phyloP scores from a whole-genome alignment of 1,284 basidiomycete species.

The Coniophora puteana region DNA sequence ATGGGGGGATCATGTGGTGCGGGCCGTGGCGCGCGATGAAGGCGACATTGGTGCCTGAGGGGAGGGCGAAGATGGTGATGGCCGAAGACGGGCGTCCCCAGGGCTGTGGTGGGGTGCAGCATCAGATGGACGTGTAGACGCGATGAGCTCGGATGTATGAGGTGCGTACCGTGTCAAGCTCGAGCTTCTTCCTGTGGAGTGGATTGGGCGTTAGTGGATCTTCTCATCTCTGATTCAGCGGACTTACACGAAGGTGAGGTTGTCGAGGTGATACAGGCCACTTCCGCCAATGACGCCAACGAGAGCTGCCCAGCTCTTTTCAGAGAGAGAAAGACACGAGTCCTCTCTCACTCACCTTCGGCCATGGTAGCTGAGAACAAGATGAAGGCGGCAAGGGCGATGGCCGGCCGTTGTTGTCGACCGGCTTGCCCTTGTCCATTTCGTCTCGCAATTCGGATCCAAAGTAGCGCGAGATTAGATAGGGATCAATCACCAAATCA shows the following conservation, averaged over 20 bases:
- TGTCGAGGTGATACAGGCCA: slow-evolving; percentile 87
- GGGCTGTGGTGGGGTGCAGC: slow-evolving; percentile 72
- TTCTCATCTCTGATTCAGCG: not conserved
- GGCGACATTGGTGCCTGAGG: slow-evolving; percentile 77
- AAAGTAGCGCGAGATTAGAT: too few relatives aligned
- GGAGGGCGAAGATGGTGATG: slow-evolving; percentile 83
- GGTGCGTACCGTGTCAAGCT: slow-evolving; percentile 61
- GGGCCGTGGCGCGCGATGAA: slow-evolving; percentile 91
- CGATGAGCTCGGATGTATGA: not conserved
- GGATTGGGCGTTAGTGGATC: slow-evolving; percentile 1
- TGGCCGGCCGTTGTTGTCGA: too few relatives aligned
- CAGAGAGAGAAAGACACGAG: too few relatives aligned
- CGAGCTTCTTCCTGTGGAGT: slow-evolving; percentile 55
- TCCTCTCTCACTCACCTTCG: too few relatives aligned
- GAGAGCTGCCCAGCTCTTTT: slow-evolving; percentile 45
- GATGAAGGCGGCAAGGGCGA: too few relatives aligned
- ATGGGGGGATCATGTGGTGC: slow-evolving; percentile 73
- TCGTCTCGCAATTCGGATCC: too few relatives aligned
- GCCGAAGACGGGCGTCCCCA: slow-evolving; percentile 94
- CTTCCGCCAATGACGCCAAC: slow-evolving; percentile 86
- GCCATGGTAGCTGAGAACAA: too few relatives aligned
- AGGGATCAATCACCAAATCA: too few relatives aligned
- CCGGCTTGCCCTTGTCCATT: too few relatives aligned
- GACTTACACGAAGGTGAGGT: slow-evolving; percentile 78
- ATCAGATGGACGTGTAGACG: slow-evolving; percentile 4